Conservation (phyloP, 345 rosid genomes). For the Erucastrum elatum region DNA sequence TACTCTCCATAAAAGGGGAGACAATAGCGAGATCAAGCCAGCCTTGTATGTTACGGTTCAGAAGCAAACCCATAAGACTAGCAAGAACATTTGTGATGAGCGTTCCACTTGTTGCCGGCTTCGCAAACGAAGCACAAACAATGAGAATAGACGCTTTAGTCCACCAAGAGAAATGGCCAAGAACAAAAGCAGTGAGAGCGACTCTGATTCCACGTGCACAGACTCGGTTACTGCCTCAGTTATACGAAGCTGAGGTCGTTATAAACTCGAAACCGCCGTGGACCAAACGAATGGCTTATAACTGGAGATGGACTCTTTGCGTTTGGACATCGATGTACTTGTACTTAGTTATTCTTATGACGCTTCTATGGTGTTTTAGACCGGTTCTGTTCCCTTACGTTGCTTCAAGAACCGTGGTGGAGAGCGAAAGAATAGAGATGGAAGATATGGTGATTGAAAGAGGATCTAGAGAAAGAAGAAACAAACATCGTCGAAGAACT, state of each 20-base stretch:
- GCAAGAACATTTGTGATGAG: constrained; percentile 54
- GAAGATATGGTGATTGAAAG: constrained; percentile 27
- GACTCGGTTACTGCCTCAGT: constrained; percentile 56
- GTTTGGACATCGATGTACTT: constrained; percentile 66
- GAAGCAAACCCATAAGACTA: constrained; percentile 67
- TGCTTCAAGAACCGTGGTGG: neutral
- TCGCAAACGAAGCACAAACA: constrained; percentile 68
- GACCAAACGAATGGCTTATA: constrained; percentile 56
- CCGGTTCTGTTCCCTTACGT: constrained; percentile 45
- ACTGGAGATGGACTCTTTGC: constrained; percentile 79
- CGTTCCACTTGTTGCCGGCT: constrained; percentile 59
- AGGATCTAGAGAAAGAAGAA: constrained; percentile 50
- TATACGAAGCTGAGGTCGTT: constrained; percentile 61
- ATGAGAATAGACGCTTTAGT: constrained; percentile 44
- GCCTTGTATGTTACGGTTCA: constrained; percentile 68
- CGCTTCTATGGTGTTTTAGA: constrained; percentile 43
- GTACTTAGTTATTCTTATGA: constrained; percentile 40
- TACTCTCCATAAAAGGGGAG: constrained; percentile 48
- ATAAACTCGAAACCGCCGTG: constrained; percentile 63
- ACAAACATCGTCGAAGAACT: constrained; percentile 31
- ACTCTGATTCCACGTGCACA: constrained; percentile 65
- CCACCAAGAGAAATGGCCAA: constrained; percentile 62
- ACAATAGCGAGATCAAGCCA: constrained; percentile 60
- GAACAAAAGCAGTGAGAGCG: constrained; percentile 55
- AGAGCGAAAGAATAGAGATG: neutral